phyloP scores from a whole-genome alignment of 768 basidiomycete genomes.

The Macrolepiota dolichaula region DNA sequence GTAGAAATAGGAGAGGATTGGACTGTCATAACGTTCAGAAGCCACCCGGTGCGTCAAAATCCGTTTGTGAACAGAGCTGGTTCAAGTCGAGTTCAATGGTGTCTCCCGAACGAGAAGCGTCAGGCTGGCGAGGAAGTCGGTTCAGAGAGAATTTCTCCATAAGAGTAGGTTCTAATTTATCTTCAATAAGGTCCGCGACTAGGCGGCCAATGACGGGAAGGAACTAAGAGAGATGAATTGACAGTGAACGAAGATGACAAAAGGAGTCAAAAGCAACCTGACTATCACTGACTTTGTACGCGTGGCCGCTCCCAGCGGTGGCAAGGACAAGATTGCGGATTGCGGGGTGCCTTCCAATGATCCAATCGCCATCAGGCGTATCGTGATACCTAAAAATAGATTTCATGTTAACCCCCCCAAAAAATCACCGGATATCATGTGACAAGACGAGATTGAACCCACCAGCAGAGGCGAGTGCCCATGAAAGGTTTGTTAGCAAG shows the following conservation, averaged over 20 bases:
- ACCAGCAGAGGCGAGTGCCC: conserved; percentile 88
- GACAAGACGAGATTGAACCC: conserved; percentile 21
- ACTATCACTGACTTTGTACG: conserved; percentile 51
- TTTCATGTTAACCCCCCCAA: neutral
- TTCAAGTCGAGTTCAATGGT: conserved; percentile 39
- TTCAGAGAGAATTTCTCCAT: conserved; percentile 62
- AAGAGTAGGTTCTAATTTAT: conserved; percentile 50
- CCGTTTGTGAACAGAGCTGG: conserved; percentile 47
- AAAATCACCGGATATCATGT: neutral
- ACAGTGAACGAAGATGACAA: neutral
- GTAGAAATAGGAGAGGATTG: neutral
- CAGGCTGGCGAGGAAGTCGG: conserved; percentile 32
- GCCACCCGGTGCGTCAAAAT: conserved; percentile 25
- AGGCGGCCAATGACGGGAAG: conserved; percentile 80
- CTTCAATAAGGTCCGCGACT: conserved; percentile 70
- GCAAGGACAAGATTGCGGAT: conserved; percentile 69
- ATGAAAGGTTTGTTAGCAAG: conserved; percentile 70
- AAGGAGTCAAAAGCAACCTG: neutral
- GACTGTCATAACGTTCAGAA: neutral
- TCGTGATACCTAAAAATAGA: conserved; percentile 74
- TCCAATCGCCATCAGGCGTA: conserved; percentile 82
- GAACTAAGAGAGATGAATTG: conserved; percentile 53
- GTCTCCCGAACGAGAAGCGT: conserved; percentile 30
- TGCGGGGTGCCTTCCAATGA: conserved; percentile 69
- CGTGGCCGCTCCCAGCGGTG: conserved; percentile 87